Evolutionary conservation across 257 asterid genomes (phyloP).

Genomic region (Linderniella brevidens): DNA sequence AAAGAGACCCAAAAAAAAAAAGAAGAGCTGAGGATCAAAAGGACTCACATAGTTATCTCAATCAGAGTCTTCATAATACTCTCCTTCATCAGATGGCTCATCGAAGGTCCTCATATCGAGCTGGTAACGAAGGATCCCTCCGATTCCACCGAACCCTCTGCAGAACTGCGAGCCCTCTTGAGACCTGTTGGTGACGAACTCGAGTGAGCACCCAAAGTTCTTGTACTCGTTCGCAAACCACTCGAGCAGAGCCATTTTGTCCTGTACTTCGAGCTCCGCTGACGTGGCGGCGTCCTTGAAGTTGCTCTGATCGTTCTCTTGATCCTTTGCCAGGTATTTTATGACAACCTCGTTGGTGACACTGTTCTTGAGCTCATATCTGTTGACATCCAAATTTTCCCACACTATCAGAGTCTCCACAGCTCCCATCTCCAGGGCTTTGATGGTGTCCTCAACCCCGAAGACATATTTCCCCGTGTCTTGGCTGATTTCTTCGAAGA

Average conservation of each 20-base stretch:
- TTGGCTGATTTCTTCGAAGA: conserved; percentile 49
- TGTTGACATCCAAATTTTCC: conserved; percentile 40
- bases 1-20: too few relatives aligned
- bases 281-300: conserved; percentile 22
- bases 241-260: conserved; percentile 35
- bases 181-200: conserved; percentile 41
- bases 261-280: conserved; percentile 41
- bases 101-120: conserved; percentile 38
- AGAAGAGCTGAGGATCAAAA: too few relatives aligned
- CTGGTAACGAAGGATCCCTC: conserved; percentile 52
- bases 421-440: conserved; percentile 50
- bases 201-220: conserved; percentile 46
- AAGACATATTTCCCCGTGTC: conserved; percentile 54
- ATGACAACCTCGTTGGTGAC: conserved; percentile 25
- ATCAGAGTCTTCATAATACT: conserved; percentile 25
- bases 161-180: conserved; percentile 57
- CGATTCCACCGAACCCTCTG: conserved; percentile 52
- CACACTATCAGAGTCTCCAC: conserved; percentile 46
- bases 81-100: conserved; percentile 40
- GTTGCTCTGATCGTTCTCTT: conserved; percentile 38
- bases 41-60: conserved; percentile 16
- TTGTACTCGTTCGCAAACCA: conserved; percentile 51
- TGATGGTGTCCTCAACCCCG: conserved; percentile 42
- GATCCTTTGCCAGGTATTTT: conserved; percentile 28
- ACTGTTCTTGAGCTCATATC: conserved; percentile 28